A percentile compares a stretch with the other conserved stretches of the same genome.
Evolutionary conservation across 495 filamentous ascomycete genomes (phyloP).

Genomic region (Recurvomyces mirabilis): DNA sequence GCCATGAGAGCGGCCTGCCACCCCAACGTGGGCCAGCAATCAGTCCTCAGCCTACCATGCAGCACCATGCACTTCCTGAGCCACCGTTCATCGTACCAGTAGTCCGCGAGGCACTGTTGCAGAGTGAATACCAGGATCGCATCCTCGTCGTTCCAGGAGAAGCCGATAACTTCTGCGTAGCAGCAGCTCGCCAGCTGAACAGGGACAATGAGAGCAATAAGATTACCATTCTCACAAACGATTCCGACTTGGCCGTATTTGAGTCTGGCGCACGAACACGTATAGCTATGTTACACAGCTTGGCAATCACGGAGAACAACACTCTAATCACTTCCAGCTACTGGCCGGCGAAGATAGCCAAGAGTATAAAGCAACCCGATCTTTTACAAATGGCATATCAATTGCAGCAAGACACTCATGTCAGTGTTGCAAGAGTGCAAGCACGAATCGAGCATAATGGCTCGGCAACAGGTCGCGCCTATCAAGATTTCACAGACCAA

Average conservation of each 20-base stretch:
- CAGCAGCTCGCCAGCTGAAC: constrained; percentile 1
- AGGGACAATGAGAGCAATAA: too few species aligned
- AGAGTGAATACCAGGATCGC: constrained; percentile 3
- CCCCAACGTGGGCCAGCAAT: not conserved
- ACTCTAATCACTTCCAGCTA: not conserved
- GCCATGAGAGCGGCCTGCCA: not conserved
- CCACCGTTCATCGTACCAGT: constrained; percentile 14
- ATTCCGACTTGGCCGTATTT: constrained; percentile 16
- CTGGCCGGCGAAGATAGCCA: constrained; percentile 1
- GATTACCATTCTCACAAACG: constrained; percentile 11
- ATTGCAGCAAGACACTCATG: not conserved
- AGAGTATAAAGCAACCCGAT: not conserved
- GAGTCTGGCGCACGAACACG: not conserved
- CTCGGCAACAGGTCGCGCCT: not conserved
- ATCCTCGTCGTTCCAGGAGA: constrained; percentile 9
- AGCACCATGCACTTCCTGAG: not conserved
- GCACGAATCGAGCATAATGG: not conserved
- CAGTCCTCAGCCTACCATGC: not conserved
- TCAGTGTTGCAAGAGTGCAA: not conserved
- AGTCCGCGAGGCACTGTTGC: constrained; percentile 13
- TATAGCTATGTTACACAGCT: constrained; percentile 5
- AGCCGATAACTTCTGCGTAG: constrained; percentile 15
- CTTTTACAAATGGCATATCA: constrained; percentile 2
- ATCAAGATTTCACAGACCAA: not conserved
- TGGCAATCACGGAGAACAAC: not conserved